A percentile compares a stretch with the other conserved stretches of the same genome.
phyloP scores from a whole-genome alignment of 805 yeast species.

The Suhomyces canberraensis region DNA sequence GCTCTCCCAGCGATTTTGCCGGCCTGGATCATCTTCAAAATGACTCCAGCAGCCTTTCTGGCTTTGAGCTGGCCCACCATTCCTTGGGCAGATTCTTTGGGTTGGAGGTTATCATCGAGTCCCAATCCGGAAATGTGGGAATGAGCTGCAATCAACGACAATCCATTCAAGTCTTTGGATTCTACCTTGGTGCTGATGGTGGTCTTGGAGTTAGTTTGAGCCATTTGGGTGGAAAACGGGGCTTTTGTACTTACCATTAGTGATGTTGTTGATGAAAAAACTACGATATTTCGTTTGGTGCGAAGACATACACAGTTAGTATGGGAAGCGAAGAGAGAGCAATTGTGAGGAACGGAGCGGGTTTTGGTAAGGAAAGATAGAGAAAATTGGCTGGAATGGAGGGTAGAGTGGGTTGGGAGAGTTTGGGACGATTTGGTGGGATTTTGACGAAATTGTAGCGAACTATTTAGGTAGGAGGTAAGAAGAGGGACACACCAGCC shows the following conservation, averaged over 20 bases:
- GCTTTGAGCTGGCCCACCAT: conserved; percentile 98
- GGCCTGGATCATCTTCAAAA: conserved; percentile 87
- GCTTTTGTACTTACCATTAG: conserved; percentile 3
- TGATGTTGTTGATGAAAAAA: conserved; percentile 1
- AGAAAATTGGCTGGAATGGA: no score
- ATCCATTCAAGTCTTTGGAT: conserved; percentile 36
- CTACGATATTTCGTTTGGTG: no score
- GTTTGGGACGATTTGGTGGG: no score
- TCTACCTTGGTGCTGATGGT: conserved; percentile 33
- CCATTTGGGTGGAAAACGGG: no score
- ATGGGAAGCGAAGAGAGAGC: neutral
- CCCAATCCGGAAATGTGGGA: conserved; percentile 97
- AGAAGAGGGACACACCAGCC: no score
- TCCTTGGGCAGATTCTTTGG: conserved; percentile 78
- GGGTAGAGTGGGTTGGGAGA: no score
- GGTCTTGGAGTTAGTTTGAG: conserved; percentile 12
- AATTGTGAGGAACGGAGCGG: no score
- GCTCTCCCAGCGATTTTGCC: conserved; percentile 97
- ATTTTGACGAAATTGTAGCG: no score
- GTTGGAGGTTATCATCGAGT: conserved; percentile 85
- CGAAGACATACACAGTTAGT: conserved; percentile 1
- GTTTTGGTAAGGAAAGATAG: no score
- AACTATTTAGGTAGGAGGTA: no score
- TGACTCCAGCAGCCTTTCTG: conserved; percentile 92
- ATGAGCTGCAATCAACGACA: conserved; percentile 92